Percentiles rank a stretch among this genome's conserved stretches.
Evolutionary conservation across 2,329 filamentous ascomycete genomes (phyloP).

Genomic region (Penicillium sp.): DNA sequence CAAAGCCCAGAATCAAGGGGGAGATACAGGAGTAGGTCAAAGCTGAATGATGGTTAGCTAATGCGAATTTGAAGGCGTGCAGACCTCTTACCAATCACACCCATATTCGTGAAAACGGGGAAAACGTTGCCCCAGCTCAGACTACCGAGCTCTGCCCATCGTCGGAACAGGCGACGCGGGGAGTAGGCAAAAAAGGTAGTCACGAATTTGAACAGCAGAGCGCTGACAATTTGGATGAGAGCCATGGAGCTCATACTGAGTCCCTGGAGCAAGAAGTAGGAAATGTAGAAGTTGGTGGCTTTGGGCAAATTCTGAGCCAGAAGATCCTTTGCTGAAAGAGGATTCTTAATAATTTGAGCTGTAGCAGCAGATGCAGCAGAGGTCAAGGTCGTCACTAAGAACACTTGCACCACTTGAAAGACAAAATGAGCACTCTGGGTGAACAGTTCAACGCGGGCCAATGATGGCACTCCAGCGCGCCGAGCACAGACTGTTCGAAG

Average conservation of each 20-base stretch:
- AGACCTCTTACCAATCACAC: constrained; percentile 63
- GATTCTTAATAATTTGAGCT: constrained; percentile 68
- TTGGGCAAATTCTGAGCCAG: constrained; percentile 79
- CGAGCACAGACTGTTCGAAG: constrained; percentile 70
- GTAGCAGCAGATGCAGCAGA: constrained; percentile 78
- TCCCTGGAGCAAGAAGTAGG: constrained; percentile 92
- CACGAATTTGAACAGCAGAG: constrained; percentile 73
- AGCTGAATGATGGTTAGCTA: constrained; percentile 54
- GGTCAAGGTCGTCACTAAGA: constrained; percentile 81
- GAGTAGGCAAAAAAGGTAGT: constrained; percentile 72
- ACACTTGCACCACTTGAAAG: constrained; percentile 79
- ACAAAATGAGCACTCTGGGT: constrained; percentile 88
- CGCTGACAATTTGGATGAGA: constrained; percentile 73
- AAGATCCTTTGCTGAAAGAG: constrained; percentile 66
- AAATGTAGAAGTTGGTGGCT: constrained; percentile 92
- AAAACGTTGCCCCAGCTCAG: constrained; percentile 85
- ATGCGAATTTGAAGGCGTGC: too few species aligned
- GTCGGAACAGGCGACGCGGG: constrained; percentile 76
- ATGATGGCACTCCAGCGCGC: constrained; percentile 78
- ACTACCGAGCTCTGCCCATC: constrained; percentile 75
- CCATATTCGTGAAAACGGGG: constrained; percentile 79
- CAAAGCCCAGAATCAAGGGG: constrained; percentile 81
- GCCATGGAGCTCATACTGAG: constrained; percentile 75
- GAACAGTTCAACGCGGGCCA: constrained; percentile 81
- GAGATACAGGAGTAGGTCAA: constrained; percentile 88